Evolutionary conservation across 768 basidiomycete genomes (phyloP), one percentile per base, ranked within the genome.

Genomic region (Lanmaoa rubissima): DNA sequence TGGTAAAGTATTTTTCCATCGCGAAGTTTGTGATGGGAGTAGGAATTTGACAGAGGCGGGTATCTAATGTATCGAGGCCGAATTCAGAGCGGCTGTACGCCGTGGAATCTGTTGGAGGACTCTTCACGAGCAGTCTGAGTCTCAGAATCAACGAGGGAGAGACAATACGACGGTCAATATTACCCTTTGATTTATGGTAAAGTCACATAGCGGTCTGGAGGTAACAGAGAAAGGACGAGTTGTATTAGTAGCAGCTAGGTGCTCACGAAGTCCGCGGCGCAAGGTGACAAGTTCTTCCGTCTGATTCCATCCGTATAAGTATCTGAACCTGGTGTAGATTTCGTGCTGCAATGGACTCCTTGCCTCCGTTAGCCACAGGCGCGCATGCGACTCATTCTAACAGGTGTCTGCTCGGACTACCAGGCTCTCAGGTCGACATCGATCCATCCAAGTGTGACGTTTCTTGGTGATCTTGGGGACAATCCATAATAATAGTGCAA

Each of bases 391-490:
- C 75, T 13, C 90, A 91, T 67, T 85, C 81, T 56, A 79, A 77
- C 53, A 79, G 90, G 51, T 92, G 88, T 67, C 71, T 94, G 21
- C 75, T 78, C 19, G 88, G 84, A 19, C 76, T 97, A 11, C 92
- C 92, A 1, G 75, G 76, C 8, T 81, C 83, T 26, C 86, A 89
- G 61, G 81, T 82, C 45, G 83, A 87, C 43, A 68, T 84, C 47
- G 94, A 96, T 74, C 76, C 84, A 31, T 88, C 87, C 48, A 81
- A 90, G 92, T 90, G 55, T 64, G 73, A 54, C 42, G 19, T 63
- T 61, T 55, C 45, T 52, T 49, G 51, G 41, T 55, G 58, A 63
- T 63, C 35, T 61, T 48, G 32, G 17, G 52, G 46, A 48, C 61
- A 58, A 54, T 35, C 46, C 43, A 48, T 62, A 31, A 61, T 52